phyloP scores from a whole-genome alignment of 352 stramenopile species.

The Globisporangium okanoganense region DNA sequence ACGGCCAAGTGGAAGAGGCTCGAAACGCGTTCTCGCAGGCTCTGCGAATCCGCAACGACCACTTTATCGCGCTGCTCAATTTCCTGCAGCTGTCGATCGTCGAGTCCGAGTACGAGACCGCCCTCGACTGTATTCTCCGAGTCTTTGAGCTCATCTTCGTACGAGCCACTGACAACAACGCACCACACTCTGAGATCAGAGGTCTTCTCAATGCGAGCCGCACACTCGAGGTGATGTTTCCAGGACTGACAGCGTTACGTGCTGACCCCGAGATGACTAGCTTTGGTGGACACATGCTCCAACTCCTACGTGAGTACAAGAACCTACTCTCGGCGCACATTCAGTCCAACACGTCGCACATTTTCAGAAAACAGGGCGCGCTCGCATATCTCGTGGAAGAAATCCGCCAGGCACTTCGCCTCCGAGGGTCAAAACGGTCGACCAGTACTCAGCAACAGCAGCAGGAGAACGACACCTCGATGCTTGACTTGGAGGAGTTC shows the following conservation, averaged over 20 bases:
- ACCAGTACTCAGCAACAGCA: neutral
- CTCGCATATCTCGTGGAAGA: slow-evolving; percentile 35
- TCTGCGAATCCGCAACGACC: slow-evolving; percentile 32
- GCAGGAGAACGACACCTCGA: neutral
- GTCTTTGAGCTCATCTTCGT: slow-evolving; percentile 26
- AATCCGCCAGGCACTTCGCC: slow-evolving; percentile 9
- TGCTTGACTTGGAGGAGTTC: slow-evolving; percentile 17
- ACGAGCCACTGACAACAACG: neutral
- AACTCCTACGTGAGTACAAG: slow-evolving; percentile 36
- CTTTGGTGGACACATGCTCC: slow-evolving; percentile 21
- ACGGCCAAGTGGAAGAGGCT: slow-evolving; percentile 27
- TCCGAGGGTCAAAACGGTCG: neutral
- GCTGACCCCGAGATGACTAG: slow-evolving; percentile 6
- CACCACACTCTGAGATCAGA: neutral
- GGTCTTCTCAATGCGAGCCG: slow-evolving; percentile 29
- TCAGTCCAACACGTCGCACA: slow-evolving; percentile 33
- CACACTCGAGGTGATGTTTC: slow-evolving; percentile 20
- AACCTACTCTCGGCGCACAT: slow-evolving; percentile 35
- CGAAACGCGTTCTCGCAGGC: slow-evolving; percentile 23
- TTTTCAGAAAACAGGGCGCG: slow-evolving; percentile 40
- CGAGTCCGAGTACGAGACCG: slow-evolving; percentile 31
- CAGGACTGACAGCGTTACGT: slow-evolving; percentile 10
- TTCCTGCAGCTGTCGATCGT: slow-evolving; percentile 38
- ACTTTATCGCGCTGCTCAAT: slow-evolving; percentile 41
- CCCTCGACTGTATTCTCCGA: slow-evolving; percentile 29